Evolutionary conservation across 2,329 filamentous ascomycete genomes (phyloP).

Genomic region (Colletotrichum abscissum): DNA sequence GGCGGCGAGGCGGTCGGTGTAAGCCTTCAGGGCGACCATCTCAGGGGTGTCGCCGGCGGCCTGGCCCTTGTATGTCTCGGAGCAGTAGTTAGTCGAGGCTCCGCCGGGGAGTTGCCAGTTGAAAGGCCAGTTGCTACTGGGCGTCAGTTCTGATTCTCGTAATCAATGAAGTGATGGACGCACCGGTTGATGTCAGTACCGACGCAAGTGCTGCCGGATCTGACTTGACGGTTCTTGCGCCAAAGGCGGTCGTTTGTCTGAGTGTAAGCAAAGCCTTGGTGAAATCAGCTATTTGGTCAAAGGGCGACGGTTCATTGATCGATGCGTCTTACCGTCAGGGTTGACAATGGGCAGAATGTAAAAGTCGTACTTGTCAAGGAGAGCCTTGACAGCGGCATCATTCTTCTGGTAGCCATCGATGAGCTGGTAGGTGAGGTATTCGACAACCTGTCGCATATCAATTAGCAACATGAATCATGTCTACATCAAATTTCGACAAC

Average conservation of each 20-base stretch:
- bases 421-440: constrained; percentile 64
- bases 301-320: not conserved
- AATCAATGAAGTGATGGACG: not conserved
- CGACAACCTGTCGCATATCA: constrained; percentile 49
- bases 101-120: constrained; percentile 62
- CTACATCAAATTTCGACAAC: not conserved
- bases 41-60: constrained; percentile 61
- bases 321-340: constrained; percentile 60
- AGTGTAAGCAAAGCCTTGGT: constrained; percentile 67
- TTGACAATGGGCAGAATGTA: constrained; percentile 74
- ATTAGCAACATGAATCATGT: not conserved
- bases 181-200: constrained; percentile 67
- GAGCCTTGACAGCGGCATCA: constrained; percentile 50
- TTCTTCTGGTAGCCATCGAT: constrained; percentile 56
- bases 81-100: constrained; percentile 63
- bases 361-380: constrained; percentile 73
- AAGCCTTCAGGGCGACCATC: constrained; percentile 57
- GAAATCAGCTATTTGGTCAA: not conserved
- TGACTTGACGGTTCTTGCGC: constrained; percentile 68
- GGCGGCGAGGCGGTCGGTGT: constrained; percentile 42
- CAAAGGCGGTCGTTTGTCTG: constrained; percentile 68
- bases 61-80: constrained; percentile 59
- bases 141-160: not conserved
- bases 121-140: constrained; percentile 62
- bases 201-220: constrained; percentile 53